Base-by-base conservation (phyloP, 2,329 filamentous ascomycete genomes). In the Neonectria punicea region DNA sequence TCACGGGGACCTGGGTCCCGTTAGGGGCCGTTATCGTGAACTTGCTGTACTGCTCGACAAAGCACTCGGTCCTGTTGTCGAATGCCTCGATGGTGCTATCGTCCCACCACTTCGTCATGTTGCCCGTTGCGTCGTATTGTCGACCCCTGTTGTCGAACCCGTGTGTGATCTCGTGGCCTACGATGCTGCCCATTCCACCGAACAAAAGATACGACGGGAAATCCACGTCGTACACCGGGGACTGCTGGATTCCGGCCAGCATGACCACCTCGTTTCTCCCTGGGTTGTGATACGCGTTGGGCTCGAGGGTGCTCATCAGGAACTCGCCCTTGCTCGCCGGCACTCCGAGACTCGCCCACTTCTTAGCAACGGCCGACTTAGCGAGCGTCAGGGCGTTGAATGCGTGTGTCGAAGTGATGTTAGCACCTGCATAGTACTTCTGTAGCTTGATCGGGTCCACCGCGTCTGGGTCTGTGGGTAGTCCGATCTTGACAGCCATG, bases 131-230 rank as follows among this genome's bases (percentile, higher is more conserved):
- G 71, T 92, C 88, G 68, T 88, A 92, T 69, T 89, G 85, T 18
- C 88, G 83, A 9, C 90, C 90, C 0, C 84, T 86, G 36, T 85
- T 89, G 75, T 93, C 90, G 70, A 93, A 92, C 13, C 88, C 90
- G 68, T 93, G 90, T 4, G 87, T 89, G 8, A 93, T 82, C 75
- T 92, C 90, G 72, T 93, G 90, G 2, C 90, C 90, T 9, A 87
- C 87, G 2, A 92, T 85, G 1, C 87, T 84, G 0, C 90, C 90
- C 73, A 92, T 90, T 0, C 87, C 87, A n/a, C 90, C 90, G 74
- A 92, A 93, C 10, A 85, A 85, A 41, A 92, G 78, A 70, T 92
- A 93, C 25, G 86, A 79, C 0, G 90, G 90, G 1, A 90, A 83
- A 5, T 85, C 79, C 11, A 86, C 84, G 63, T 90, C 86, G 72